Evolutionary conservation across 495 filamentous ascomycete genomes (phyloP).

Genomic region (Trichoderma virens): DNA sequence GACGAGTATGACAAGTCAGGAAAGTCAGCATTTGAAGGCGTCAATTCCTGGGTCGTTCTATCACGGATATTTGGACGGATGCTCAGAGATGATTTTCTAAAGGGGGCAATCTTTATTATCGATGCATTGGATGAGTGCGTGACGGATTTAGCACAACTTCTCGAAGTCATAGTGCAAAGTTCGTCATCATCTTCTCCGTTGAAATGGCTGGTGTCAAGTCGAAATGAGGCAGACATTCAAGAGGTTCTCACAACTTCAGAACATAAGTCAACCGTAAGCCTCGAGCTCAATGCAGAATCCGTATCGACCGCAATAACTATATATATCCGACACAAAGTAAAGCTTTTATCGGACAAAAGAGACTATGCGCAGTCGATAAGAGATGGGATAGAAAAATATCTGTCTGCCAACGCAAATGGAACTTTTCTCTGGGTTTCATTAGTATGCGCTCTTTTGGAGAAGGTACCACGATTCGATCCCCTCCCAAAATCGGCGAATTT

Average conservation of each 20-base stretch:
- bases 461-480: background rate
- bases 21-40: constrained; percentile 24
- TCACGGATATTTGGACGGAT: constrained; percentile 25
- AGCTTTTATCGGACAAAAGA: background rate
- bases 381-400: constrained; percentile 9
- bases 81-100: constrained; percentile 20
- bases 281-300: background rate
- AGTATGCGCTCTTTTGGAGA: constrained; percentile 13
- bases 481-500: background rate
- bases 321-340: background rate
- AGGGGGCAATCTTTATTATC: constrained; percentile 14
- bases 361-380: background rate
- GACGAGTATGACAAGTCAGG: constrained; percentile 22
- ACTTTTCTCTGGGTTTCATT: constrained; percentile 27
- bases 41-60: constrained; percentile 25
- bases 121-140: constrained; percentile 43
- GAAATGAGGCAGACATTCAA: background rate
- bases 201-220: background rate
- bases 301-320: background rate
- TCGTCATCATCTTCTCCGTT: background rate
- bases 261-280: background rate
- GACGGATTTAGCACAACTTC: constrained; percentile 17
- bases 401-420: constrained; percentile 17
- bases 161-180: constrained; percentile 20
- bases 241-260: background rate